A percentile compares a stretch with the other conserved stretches of the same genome.
Conservation (phyloP, 768 basidiomycete species). For the Termitomyces sp. region DNA sequence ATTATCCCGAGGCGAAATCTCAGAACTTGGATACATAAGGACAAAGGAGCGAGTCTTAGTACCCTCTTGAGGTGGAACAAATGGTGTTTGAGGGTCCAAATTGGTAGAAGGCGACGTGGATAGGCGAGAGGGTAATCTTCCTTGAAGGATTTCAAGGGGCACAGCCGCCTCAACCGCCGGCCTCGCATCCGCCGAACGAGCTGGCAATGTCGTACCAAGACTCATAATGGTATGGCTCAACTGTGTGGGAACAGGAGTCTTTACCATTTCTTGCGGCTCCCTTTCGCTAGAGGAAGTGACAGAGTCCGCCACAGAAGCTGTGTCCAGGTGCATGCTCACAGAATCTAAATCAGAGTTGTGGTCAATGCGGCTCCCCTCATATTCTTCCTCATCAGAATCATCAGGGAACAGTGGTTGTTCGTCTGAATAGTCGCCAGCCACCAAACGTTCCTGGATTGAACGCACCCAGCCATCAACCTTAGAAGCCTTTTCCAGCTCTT, state of each 20-base stretch:
- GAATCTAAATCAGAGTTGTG: constrained; percentile 10
- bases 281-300: neutral
- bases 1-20: constrained; percentile 23
- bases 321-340: constrained; percentile 2
- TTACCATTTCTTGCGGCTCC: constrained; percentile 9
- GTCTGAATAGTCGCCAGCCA: constrained; percentile 56
- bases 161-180: constrained; percentile 58
- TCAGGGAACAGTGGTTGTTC: constrained; percentile 56
- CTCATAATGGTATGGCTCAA: constrained; percentile 20
- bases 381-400: constrained; percentile 30
- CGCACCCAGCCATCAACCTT: constrained; percentile 85
- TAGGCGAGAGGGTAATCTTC: constrained; percentile 39
- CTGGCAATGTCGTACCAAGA: constrained; percentile 25
- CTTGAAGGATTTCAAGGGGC: constrained; percentile 61
- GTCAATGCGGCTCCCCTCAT: constrained; percentile 12
- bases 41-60: constrained; percentile 69
- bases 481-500: constrained; percentile 62
- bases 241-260: constrained; percentile 32
- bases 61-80: constrained; percentile 23
- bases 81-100: constrained; percentile 25
- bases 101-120: constrained; percentile 15
- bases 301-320: neutral
- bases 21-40: constrained; percentile 50
- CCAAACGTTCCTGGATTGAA: constrained; percentile 62
- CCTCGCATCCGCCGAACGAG: constrained; percentile 35